Evolutionary conservation across 345 rosid species (phyloP).

Genomic region (Carallia pectinifolia): DNA sequence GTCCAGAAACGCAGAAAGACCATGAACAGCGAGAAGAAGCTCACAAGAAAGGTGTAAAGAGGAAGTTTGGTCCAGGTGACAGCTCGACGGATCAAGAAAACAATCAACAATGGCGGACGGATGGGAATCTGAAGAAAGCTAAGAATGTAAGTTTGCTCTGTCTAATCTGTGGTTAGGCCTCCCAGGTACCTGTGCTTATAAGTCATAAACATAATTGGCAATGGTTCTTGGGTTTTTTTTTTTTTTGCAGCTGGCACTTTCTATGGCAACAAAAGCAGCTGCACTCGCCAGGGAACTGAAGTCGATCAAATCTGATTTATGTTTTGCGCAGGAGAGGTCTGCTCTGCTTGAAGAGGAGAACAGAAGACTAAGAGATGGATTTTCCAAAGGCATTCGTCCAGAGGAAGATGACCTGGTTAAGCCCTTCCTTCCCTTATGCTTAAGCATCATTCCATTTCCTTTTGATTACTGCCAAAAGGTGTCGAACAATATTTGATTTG

Average conservation of each 20-base stretch:
- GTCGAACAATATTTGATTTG: not conserved
- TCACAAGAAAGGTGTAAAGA: constrained; percentile 47
- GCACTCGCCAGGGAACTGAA: constrained; percentile 76
- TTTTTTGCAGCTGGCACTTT: constrained; percentile 65
- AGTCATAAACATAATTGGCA: constrained; percentile 1
- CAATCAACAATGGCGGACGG: constrained; percentile 34
- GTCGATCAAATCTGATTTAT: constrained; percentile 63
- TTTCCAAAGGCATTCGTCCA: constrained; percentile 60
- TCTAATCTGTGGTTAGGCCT: not conserved
- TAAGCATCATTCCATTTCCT: too few species aligned
- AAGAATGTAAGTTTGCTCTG: constrained; percentile 52
- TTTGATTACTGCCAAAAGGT: too few species aligned
- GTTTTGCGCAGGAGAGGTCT: constrained; percentile 75
- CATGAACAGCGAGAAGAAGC: constrained; percentile 27
- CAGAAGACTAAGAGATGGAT: constrained; percentile 78
- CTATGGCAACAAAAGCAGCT: constrained; percentile 82
- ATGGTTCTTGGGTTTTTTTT: not conserved
- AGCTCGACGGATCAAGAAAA: constrained; percentile 35
- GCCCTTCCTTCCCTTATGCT: too few species aligned
- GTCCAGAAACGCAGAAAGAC: constrained; percentile 4
- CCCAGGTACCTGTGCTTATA: not conserved
- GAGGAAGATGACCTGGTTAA: constrained; percentile 95
- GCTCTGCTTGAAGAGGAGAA: constrained; percentile 81
- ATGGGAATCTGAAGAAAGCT: constrained; percentile 56
- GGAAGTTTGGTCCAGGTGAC: constrained; percentile 57